These are phyloP conservation scores for Capsicum pubescens DNA, from an alignment of 257 asterid species.

Conservation along the genomic window DNA sequence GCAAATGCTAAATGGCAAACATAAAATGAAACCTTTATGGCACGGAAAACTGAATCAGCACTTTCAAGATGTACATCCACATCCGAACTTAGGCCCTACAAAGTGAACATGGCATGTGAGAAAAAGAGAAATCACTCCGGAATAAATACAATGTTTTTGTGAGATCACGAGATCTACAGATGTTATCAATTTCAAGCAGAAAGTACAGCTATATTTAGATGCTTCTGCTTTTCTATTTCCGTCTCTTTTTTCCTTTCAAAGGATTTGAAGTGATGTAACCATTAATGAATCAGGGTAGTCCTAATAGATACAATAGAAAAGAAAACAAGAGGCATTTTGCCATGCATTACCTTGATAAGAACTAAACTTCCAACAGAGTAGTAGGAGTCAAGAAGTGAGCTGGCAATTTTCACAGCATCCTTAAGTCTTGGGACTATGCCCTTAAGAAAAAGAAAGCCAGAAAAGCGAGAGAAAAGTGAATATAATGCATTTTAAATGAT, in stretches of 20 bases:
- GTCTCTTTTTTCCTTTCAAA: conserved; percentile 22
- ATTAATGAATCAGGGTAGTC: conserved; percentile 22
- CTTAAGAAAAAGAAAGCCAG: conserved; percentile 41
- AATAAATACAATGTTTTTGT: conserved; percentile 17
- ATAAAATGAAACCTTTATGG: conserved; percentile 66
- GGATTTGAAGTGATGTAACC: background rate
- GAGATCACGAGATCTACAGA: conserved; percentile 19
- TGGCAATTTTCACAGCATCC: conserved; percentile 59
- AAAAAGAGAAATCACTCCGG: conserved; percentile 16
- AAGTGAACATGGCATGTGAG: conserved; percentile 27
- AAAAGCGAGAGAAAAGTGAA: conserved; percentile 27
- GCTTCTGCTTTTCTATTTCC: conserved; percentile 4
- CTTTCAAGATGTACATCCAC: conserved; percentile 69
- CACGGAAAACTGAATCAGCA: conserved; percentile 69
- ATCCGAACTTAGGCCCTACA: conserved; percentile 73
- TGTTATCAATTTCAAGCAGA: background rate
- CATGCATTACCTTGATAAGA: conserved; percentile 65
- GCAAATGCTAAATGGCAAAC: background rate
- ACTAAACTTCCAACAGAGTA: conserved; percentile 70
- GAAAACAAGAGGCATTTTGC: conserved; percentile 18
- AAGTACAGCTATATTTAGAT: background rate
- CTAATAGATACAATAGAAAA: background rate
- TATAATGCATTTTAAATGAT: conserved; percentile 23
- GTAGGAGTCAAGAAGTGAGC: conserved; percentile 75
- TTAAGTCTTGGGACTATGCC: conserved; percentile 66